A percentile compares a stretch with the other conserved stretches of the same genome.
phyloP scores from a whole-genome alignment of 768 basidiomycete species.

The Xerocomellus dryophilus region DNA sequence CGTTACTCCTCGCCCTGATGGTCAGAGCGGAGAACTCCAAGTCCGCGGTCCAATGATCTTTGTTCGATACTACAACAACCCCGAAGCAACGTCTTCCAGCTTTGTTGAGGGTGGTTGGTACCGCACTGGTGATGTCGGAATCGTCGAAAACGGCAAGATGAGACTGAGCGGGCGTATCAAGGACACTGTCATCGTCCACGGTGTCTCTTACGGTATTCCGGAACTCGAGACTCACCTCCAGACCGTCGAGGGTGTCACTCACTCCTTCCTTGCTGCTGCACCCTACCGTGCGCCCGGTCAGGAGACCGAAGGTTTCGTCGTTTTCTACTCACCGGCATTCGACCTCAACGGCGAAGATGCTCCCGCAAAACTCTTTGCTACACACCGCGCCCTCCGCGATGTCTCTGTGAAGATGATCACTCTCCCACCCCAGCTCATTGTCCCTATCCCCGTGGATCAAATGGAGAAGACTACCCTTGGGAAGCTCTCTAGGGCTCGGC shows the following conservation, averaged over 20 bases:
- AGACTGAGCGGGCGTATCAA: constrained; percentile 41
- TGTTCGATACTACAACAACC: constrained; percentile 48
- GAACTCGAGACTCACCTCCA: constrained; percentile 41
- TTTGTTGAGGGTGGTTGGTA: constrained; percentile 54
- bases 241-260: constrained; percentile 34
- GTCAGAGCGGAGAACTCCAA: constrained; percentile 38
- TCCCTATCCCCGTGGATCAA: constrained; percentile 36
- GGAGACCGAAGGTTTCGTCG: constrained; percentile 41
- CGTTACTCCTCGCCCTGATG: constrained; percentile 23
- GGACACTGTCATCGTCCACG: constrained; percentile 43
- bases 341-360: constrained; percentile 25
- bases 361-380: constrained; percentile 19
- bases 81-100: constrained; percentile 43
- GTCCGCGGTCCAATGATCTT: constrained; percentile 41
- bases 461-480: constrained; percentile 45
- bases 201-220: constrained; percentile 40
- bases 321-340: constrained; percentile 40
- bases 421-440: constrained; percentile 36
- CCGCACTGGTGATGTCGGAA: constrained; percentile 54
- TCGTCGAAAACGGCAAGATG: constrained; percentile 34
- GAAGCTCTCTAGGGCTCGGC: constrained; percentile 41
- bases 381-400: constrained; percentile 32
- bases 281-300: constrained; percentile 39
- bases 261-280: constrained; percentile 35
- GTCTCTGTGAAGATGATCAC: constrained; percentile 31